Base-by-base conservation (phyloP, 306 rosid species). In the Cercis canadensis region DNA sequence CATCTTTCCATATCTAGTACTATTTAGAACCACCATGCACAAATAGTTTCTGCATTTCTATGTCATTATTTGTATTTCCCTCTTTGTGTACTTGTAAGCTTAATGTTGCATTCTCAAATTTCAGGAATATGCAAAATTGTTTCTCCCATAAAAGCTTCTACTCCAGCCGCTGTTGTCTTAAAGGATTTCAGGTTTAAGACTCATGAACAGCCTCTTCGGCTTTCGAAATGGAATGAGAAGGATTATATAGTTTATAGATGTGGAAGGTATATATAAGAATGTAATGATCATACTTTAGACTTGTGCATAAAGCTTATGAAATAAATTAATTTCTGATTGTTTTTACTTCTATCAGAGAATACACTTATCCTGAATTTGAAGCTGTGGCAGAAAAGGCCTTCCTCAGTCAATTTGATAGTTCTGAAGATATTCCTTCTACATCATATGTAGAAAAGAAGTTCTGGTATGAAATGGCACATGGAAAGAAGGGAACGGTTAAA, bases 51-150 rank as follows among this genome's bases (percentile, higher is more conserved):
- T 24, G 29, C 29, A 24, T 24, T 24, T 24, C 29, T 1, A 24
- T 24, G 29, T 24, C 29, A 24, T 24, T 1, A 24, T 24, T 24
- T 24, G 29, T 24, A 1, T 24, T 24, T 24, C 29, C 29, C 29
- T n/a, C n/a, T 24, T 24, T 24, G 29, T 24, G 29, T 3, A 24
- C 29, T 1, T 24, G n/a, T 24, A 24, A 3, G 29, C 29, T 24
- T 24, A 24, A 1, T 24, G 29, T 24, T 59, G 44, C 19, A 65
- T 65, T 57, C 36, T 46, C 59, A 24, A 70, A 39, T 78, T 56
- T 55, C 78, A 82, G 82, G 82, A 14, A 82, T 82, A 44, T 82
- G 70, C 67, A 82, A 73, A 70, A 73, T 82, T 36, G 70, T 68
- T 49, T 77, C 77, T 69, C 82, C 86, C 15, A 31, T 82, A 56